phyloP scores from a whole-genome alignment of 176 grass and related monocot genomes.

The Ensete ventricosum region DNA sequence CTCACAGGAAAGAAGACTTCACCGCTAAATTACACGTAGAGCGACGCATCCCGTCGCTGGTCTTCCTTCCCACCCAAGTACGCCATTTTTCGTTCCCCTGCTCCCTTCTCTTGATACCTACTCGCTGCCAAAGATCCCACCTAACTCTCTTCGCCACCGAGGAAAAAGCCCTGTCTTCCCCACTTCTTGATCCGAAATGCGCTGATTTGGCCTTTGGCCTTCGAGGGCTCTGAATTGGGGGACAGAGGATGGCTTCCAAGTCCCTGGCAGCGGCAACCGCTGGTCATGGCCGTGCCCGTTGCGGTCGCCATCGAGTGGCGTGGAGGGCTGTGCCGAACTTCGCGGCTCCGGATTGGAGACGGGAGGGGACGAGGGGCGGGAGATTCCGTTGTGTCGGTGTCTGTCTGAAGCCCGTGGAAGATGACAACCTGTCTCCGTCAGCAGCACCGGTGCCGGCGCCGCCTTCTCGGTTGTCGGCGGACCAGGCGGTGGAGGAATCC shows the following conservation, averaged over 20 bases:
- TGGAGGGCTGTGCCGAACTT: not conserved
- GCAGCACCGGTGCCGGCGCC: not conserved
- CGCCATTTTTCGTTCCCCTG: not conserved
- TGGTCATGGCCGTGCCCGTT: not conserved
- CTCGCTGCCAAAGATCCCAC: not conserved
- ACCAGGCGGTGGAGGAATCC: constrained; percentile 1
- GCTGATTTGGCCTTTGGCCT: not conserved
- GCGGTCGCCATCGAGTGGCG: not conserved
- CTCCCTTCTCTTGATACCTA: not conserved
- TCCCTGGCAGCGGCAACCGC: not conserved
- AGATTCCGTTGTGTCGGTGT: not conserved
- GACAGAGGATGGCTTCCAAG: not conserved
- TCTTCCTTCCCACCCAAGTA: not conserved
- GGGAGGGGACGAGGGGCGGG: not conserved
- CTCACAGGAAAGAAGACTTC: no score
- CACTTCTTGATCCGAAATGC: not conserved
- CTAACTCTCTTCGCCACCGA: not conserved
- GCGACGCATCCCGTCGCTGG: no score
- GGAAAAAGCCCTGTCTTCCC: not conserved
- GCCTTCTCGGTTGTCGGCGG: not conserved
- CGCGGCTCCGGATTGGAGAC: not conserved
- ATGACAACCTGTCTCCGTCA: not conserved
- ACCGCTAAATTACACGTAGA: no score
- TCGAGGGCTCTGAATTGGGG: not conserved
- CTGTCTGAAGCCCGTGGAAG: not conserved